Evolutionary conservation across 495 filamentous ascomycete species (phyloP), one percentile per base, ranked within the genome.

Genomic region (Geopyxis carbonaria): DNA sequence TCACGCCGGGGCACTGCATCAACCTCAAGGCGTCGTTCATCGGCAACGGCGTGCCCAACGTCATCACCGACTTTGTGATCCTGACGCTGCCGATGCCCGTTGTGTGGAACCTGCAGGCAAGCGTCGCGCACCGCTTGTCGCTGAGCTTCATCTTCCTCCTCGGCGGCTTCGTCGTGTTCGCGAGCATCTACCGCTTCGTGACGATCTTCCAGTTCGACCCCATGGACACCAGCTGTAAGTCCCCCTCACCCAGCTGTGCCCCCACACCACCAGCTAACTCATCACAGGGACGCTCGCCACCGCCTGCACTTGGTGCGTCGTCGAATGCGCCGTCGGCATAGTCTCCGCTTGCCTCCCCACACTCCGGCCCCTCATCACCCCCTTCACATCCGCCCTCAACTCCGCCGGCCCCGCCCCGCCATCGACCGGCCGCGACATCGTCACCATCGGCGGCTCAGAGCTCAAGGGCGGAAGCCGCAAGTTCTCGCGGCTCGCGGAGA

Each of bases 251-350:
- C 16, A 11, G 10, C 21, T 9, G 16, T 34, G 10, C 11, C 16
- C 22, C 1, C 6, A 11, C 2, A 4, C 21, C 10, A 7, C 10
- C 25, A 22, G 10, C 21, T 22, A 4, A 11, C 14, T 14, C 3
- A 40, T 19, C n/a, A 11, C 24, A 40, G 22, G 37, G 39, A 45
- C 54, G 25, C 54, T 64, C 14, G 60, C 61, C 10, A 53, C 48
- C 10, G 58, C 61, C 22, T 56, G 59, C 21, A 54, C 48, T 42
- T 65, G 63, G 63, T 61, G 58, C 19, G 50, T 57, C 22, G 63
- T 64, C 48, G 62, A 66, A 45, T 60, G 62, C 53, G 57, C 62
- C 16, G 59, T 58, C 28, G 62, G 61, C 10, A 64, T 66, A 49
- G 49, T 65, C 10, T 63, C 57, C 22, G 62, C 62, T 38, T 64